Base-by-base conservation (phyloP, 176 grass and related monocot species). In the Oryza nivara region DNA sequence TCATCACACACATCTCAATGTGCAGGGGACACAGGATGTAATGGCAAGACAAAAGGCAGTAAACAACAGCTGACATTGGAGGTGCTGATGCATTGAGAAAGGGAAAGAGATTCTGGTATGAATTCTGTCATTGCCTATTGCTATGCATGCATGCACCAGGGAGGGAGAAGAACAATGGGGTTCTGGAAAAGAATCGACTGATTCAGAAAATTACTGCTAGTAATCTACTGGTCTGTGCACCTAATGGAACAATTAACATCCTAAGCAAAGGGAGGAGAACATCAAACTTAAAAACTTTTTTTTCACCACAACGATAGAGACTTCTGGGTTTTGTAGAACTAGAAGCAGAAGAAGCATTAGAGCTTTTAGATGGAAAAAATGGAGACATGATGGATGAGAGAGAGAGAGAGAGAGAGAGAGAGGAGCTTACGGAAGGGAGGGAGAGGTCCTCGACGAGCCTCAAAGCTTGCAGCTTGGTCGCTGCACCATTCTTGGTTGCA, bases 381-480 rank as follows among this genome's bases (percentile, higher is more conserved):
- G 15, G 2, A 13, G 28, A 68, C 65, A 67, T 49, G 4, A 6
- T 51, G 35, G 9, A 9, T 44, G 7, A 44, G 9, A 44, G 43
- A 70, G 73, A 82, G 22, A 41, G 83, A 82, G 22, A 41, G 83
- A 63, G n/a, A n/a, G 71, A 86, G 26, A 66, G 75, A 43, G 72
- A 69, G 76, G 83, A 58, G 1, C 70, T 17, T 93, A 97, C 95
- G 63, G 95, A 94, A 54, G 95, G 95, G 52, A 95, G 84, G 19
- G 92, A 91, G 58, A 97, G 84, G 84, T 95, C 92, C 84, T 97
- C 95, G 36, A 86, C 90, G 68, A 92, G 67, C 77, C 95, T 86
- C 46, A 97, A 46, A 72, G 84, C 88, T 88, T 94, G 90, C 5
- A 83, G 85, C 71, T 91, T 88, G 85, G 72, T 84, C 7, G 83